Evolutionary conservation across 1,284 basidiomycete genomes (phyloP).

Genomic region (Austroboletus sp.): DNA sequence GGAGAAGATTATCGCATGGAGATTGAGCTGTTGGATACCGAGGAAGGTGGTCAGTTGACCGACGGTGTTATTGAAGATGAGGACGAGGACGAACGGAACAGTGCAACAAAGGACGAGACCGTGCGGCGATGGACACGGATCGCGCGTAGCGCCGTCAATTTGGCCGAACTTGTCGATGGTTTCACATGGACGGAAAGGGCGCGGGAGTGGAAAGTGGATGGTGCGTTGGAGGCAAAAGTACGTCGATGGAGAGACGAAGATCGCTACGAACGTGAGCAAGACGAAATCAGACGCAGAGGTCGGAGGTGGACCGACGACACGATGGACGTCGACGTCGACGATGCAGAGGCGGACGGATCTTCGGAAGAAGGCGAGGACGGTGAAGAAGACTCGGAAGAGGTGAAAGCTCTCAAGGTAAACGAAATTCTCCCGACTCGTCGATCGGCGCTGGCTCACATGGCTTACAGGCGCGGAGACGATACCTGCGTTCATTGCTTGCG

Average conservation of each 20-base stretch:
- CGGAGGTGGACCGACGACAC: slow-evolving; percentile 59
- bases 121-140: slow-evolving; percentile 67
- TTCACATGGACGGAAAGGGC: slow-evolving; percentile 62
- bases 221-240: slow-evolving; percentile 64
- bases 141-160: slow-evolving; percentile 61
- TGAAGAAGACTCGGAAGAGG: slow-evolving; percentile 64
- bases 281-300: slow-evolving; percentile 56
- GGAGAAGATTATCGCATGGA: slow-evolving; percentile 63
- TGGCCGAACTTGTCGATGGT: slow-evolving; percentile 71
- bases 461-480: slow-evolving; percentile 57
- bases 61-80: slow-evolving; percentile 81
- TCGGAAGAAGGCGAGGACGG: slow-evolving; percentile 51
- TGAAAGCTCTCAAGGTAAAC: slow-evolving; percentile 68
- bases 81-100: slow-evolving; percentile 44
- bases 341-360: slow-evolving; percentile 32
- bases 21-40: slow-evolving; percentile 69
- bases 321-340: slow-evolving; percentile 62
- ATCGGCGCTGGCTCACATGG: slow-evolving; percentile 7
- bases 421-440: neutral
- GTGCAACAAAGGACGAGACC: slow-evolving; percentile 24
- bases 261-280: slow-evolving; percentile 54
- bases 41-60: slow-evolving; percentile 50
- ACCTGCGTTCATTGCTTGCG: slow-evolving; percentile 54
- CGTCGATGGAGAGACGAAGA: slow-evolving; percentile 65
- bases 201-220: slow-evolving; percentile 62